Percentiles rank a stretch among this genome's conserved stretches.
Evolutionary conservation across 768 basidiomycete species (phyloP).

Genomic region (Suillus variegatus): DNA sequence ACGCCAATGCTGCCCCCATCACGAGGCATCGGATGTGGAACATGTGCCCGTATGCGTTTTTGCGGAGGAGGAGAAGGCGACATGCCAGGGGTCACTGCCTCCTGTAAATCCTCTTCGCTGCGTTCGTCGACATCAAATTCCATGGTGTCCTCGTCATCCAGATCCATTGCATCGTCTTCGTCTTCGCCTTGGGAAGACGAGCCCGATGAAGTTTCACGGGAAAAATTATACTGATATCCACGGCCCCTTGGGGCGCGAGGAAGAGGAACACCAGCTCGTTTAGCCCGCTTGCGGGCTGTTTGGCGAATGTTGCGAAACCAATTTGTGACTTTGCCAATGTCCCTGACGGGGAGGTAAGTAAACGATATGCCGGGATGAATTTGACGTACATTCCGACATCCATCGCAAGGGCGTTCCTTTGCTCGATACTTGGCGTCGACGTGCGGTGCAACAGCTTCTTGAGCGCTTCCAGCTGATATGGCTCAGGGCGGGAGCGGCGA

Average conservation of each 20-base stretch:
- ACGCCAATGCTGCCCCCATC: conserved; percentile 24
- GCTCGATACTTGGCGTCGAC: conserved; percentile 75
- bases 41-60: conserved; percentile 30
- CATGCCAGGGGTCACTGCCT: conserved; percentile 69
- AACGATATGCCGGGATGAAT: not conserved
- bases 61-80: conserved; percentile 40
- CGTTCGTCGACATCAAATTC: conserved; percentile 50
- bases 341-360: conserved; percentile 44
- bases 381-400: conserved; percentile 74
- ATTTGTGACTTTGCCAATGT: conserved; percentile 82
- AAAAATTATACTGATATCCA: conserved; percentile 37
- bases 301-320: conserved; percentile 88
- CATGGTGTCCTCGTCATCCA: conserved; percentile 44
- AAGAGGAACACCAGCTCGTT: conserved; percentile 41
- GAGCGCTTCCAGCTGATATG: conserved; percentile 73
- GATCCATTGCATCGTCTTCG: conserved; percentile 50
- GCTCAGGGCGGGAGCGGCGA: conserved; percentile 76
- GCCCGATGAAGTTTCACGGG: conserved; percentile 54
- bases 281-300: conserved; percentile 72
- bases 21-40: conserved; percentile 30
- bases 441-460: conserved; percentile 71
- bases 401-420: conserved; percentile 69
- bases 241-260: conserved; percentile 39
- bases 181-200: conserved; percentile 45
- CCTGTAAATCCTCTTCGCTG: conserved; percentile 74